These are phyloP conservation scores for Camellia japonica DNA, from an alignment of 148 eudicot species.

Conservation along the genomic window DNA sequence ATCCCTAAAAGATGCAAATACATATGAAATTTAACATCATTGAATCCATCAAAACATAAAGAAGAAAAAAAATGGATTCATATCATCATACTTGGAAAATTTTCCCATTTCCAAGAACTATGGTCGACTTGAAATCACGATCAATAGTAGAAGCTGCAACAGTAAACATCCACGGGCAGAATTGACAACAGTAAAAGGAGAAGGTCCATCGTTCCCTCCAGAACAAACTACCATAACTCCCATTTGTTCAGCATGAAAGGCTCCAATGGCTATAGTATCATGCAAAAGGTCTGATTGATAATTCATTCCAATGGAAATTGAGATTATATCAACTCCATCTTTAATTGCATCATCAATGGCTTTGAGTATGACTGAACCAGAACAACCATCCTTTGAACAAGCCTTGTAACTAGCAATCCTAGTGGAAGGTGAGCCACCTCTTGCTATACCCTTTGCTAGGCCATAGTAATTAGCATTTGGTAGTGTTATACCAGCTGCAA, in stretches of 20 bases:
- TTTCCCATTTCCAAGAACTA: slow-evolving; percentile 48
- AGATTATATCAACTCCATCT: too few species aligned
- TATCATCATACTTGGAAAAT: slow-evolving; percentile 34
- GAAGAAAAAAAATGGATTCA: not conserved
- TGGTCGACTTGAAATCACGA: too few species aligned
- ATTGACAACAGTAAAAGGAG: too few species aligned
- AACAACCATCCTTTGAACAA: slow-evolving; percentile 26
- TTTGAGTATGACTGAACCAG: too few species aligned
- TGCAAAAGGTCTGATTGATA: not conserved
- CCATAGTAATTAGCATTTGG: slow-evolving; percentile 57
- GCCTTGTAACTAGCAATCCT: slow-evolving; percentile 63
- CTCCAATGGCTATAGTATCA: too few species aligned
- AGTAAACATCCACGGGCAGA: too few species aligned
- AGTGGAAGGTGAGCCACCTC: slow-evolving; percentile 41
- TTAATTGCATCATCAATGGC: too few species aligned
- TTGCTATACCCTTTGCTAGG: slow-evolving; percentile 52
- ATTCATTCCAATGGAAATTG: slow-evolving; percentile 38
- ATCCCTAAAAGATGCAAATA: slow-evolving; percentile 31
- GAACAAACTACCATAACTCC: too few species aligned
- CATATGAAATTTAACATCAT: not conserved
- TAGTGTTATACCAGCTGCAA: slow-evolving; percentile 51
- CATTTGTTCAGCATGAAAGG: too few species aligned
- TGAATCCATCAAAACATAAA: not conserved
- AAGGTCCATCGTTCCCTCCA: too few species aligned
- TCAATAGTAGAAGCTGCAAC: too few species aligned